Evolutionary conservation across 495 filamentous ascomycete species (phyloP).

Genomic region (Jackrogersella multiformis): DNA sequence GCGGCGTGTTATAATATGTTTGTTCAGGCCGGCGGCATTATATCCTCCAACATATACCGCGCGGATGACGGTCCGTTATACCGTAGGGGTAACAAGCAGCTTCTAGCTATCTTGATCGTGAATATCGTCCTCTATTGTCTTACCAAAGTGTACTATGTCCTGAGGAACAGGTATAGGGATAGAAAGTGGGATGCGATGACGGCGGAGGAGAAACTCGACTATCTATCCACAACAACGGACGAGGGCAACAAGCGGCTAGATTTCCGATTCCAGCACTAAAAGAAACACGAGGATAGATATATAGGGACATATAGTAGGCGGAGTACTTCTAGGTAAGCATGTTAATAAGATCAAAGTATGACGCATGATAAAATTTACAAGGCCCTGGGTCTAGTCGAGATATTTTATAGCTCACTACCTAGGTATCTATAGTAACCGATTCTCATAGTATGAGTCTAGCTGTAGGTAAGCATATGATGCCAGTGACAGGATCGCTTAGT

Average conservation of each 20-base stretch:
- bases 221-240: conserved; percentile 72
- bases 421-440: too few species aligned
- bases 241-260: conserved; percentile 79
- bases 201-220: conserved; percentile 66
- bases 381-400: too few species aligned
- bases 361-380: too few species aligned
- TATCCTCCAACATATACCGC: conserved; percentile 72
- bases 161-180: conserved; percentile 60
- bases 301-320: too few species aligned
- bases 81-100: conserved; percentile 67
- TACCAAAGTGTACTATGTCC: conserved; percentile 70
- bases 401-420: too few species aligned
- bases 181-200: conserved; percentile 70
- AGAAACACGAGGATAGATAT: too few species aligned
- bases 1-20: conserved; percentile 74
- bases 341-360: too few species aligned
- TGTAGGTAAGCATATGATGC: too few species aligned
- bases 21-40: conserved; percentile 70
- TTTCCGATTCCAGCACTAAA: conserved; percentile 60
- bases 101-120: conserved; percentile 64
- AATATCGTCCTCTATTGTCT: conserved; percentile 65
- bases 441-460: too few species aligned
- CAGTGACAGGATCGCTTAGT: too few species aligned
- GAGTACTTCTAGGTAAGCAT: too few species aligned
- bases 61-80: conserved; percentile 69